phyloP scores from a whole-genome alignment of 2,329 filamentous ascomycete species.

The Ambrosiella beaveri region DNA sequence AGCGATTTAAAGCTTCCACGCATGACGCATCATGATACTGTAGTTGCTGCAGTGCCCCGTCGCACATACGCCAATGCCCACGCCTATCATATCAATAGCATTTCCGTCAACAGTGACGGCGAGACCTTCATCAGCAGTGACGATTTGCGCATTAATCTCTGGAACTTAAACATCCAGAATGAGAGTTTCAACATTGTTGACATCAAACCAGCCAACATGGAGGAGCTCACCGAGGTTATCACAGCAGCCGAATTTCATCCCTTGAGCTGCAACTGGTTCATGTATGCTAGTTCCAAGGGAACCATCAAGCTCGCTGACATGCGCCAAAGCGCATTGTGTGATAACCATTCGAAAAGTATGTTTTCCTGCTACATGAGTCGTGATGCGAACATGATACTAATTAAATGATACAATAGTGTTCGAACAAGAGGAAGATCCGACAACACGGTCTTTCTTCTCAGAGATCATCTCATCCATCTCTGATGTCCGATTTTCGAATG shows the following conservation, averaged over 20 bases:
- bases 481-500: conserved; percentile 90
- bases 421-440: conserved; percentile 95
- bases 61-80: conserved; percentile 97
- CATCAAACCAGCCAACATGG: conserved; percentile 99
- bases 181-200: conserved; percentile 99
- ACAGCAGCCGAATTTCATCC: conserved; percentile 97
- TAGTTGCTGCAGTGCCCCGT: conserved; percentile 87
- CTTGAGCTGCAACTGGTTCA: conserved; percentile 97
- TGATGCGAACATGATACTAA: too few species aligned
- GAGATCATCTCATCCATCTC: conserved; percentile 99
- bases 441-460: conserved; percentile 95
- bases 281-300: conserved; percentile 98
- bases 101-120: conserved; percentile 98
- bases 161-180: conserved; percentile 98
- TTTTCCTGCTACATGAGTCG: background rate
- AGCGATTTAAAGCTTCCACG: conserved; percentile 82
- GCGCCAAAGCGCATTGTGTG: conserved; percentile 89
- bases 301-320: conserved; percentile 98
- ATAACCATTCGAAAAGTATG: conserved; percentile 84
- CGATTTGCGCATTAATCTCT: conserved; percentile 91
- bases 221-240: conserved; percentile 96
- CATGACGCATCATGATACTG: conserved; percentile 94
- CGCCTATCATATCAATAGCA: conserved; percentile 99
- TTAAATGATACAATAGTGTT: conserved; percentile 47
- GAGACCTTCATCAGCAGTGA: conserved; percentile 99